Conservation (phyloP, 163 green algal genomes). For the Scenedesmus sp. region DNA sequence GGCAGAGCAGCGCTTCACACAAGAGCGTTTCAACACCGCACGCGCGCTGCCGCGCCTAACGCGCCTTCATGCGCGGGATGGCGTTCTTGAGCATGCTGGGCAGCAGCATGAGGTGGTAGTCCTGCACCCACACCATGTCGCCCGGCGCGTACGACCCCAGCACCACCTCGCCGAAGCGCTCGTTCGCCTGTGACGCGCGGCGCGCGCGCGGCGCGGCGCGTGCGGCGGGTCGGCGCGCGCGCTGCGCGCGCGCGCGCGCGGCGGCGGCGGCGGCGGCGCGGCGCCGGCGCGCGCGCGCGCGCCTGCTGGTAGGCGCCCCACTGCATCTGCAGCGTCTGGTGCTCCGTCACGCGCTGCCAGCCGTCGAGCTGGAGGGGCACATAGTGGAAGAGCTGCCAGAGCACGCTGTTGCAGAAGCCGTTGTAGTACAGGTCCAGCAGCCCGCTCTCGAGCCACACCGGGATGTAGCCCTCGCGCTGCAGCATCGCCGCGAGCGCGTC, state of each 20-base stretch:
- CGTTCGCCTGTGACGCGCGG: constrained; percentile 60
- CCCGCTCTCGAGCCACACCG: constrained; percentile 90
- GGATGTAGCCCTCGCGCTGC: constrained; percentile 78
- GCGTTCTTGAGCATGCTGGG: constrained; percentile 90
- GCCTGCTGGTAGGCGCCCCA: constrained; percentile 92
- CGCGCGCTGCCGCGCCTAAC: too few species aligned
- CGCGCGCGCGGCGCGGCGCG: too few species aligned
- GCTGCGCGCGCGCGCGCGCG: too few species aligned
- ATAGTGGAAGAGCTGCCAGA: constrained; percentile 99
- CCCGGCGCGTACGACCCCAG: constrained; percentile 81
- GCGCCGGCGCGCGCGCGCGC: too few species aligned
- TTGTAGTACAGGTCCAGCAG: constrained; percentile 91
- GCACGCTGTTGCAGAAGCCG: constrained; percentile 98
- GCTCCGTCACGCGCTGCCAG: constrained; percentile 87
- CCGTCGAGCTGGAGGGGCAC: constrained; percentile 94
- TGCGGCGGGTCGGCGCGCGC: too few species aligned
- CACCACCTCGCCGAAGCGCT: constrained; percentile 88
- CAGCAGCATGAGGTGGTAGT: constrained; percentile 99
- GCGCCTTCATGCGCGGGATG: constrained; percentile 81
- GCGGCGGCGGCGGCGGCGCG: too few species aligned
- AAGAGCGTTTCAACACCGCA: too few species aligned
- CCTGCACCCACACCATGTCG: constrained; percentile 74
- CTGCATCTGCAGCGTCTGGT: constrained; percentile 89
- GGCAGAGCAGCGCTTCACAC: too few species aligned
- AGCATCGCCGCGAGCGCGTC: constrained; percentile 77